Conservation (phyloP, 352 stramenopile species). For the Globisporangium solare region DNA sequence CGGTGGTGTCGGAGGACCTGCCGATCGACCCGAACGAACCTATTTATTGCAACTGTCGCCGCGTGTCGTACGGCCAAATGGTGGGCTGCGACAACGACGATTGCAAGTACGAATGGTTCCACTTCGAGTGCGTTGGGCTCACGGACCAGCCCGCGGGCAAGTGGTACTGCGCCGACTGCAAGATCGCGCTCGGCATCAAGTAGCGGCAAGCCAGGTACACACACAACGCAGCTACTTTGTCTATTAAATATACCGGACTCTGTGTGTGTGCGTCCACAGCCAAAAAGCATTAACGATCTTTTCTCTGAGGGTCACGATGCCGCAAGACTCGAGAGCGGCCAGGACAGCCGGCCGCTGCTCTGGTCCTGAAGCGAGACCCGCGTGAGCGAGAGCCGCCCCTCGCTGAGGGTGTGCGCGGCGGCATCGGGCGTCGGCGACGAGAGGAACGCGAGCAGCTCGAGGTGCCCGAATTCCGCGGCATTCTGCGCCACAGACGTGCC, state of each 20-base stretch:
- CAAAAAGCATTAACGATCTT: too few species aligned
- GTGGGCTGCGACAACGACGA: conserved; percentile 91
- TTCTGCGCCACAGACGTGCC: conserved; percentile 21
- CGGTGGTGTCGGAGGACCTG: conserved; percentile 68
- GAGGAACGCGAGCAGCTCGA: conserved; percentile 33
- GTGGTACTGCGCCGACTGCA: conserved; percentile 85
- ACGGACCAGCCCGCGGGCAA: conserved; percentile 76
- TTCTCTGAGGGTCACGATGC: too few species aligned
- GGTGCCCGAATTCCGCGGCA: conserved; percentile 28
- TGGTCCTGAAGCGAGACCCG: conserved; percentile 16
- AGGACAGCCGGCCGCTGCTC: not conserved
- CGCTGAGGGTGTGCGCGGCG: not conserved
- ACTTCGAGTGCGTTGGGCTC: conserved; percentile 87
- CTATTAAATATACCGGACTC: conserved; percentile 11
- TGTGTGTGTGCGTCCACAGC: too few species aligned
- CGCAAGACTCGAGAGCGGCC: not conserved
- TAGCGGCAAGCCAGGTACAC: conserved; percentile 14
- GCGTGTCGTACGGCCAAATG: conserved; percentile 90
- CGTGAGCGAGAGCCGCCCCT: conserved; percentile 10
- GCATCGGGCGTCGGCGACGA: conserved; percentile 17
- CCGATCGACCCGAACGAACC: conserved; percentile 86
- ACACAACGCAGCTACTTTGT: conserved; percentile 2
- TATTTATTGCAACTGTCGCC: conserved; percentile 84
- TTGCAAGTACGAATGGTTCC: conserved; percentile 93
- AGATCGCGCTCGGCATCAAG: conserved; percentile 63